phyloP scores from a whole-genome alignment of 106 monocot species.

The Dactylorhiza incarnata region DNA sequence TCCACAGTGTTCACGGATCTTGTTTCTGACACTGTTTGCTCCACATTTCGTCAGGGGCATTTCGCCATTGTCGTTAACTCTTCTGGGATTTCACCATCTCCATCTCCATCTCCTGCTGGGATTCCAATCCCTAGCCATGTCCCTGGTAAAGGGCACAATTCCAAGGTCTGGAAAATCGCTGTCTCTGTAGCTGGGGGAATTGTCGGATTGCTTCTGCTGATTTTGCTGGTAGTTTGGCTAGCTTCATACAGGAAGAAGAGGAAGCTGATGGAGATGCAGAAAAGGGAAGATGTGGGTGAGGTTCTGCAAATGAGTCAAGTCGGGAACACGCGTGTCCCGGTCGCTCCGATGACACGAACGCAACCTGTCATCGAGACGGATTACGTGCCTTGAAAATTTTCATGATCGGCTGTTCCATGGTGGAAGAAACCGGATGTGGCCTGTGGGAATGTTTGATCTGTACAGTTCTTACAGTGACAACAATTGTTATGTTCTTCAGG shows the following conservation, averaged over 20 bases:
- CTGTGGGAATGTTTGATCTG: slow-evolving; percentile 15
- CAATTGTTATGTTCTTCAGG: slow-evolving; percentile 9
- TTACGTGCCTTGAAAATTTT: slow-evolving; percentile 27
- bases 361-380: slow-evolving; percentile 59
- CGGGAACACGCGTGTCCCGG: slow-evolving; percentile 48
- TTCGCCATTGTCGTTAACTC: slow-evolving; percentile 66
- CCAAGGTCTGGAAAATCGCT: slow-evolving; percentile 50
- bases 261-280: slow-evolving; percentile 47
- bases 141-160: slow-evolving; percentile 14
- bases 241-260: slow-evolving; percentile 17
- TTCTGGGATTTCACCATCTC: slow-evolving; percentile 34
- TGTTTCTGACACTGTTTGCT: slow-evolving; percentile 35
- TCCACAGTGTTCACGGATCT: slow-evolving; percentile 42
- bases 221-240: slow-evolving; percentile 25
- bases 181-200: slow-evolving; percentile 34
- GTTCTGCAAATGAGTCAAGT: slow-evolving; percentile 32
- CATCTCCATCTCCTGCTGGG: slow-evolving; percentile 14
- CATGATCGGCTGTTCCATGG: background rate
- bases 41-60: slow-evolving; percentile 50
- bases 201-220: slow-evolving; percentile 33
- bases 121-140: background rate
- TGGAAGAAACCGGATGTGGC: no score
- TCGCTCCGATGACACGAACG: slow-evolving; percentile 51
- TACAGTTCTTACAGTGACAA: slow-evolving; percentile 10
- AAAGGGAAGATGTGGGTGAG: slow-evolving; percentile 39